Evolutionary conservation across 192 early-diverging fungal species (phyloP), one percentile per base, ranked within the genome.

Genomic region (Coemansia erecta): DNA sequence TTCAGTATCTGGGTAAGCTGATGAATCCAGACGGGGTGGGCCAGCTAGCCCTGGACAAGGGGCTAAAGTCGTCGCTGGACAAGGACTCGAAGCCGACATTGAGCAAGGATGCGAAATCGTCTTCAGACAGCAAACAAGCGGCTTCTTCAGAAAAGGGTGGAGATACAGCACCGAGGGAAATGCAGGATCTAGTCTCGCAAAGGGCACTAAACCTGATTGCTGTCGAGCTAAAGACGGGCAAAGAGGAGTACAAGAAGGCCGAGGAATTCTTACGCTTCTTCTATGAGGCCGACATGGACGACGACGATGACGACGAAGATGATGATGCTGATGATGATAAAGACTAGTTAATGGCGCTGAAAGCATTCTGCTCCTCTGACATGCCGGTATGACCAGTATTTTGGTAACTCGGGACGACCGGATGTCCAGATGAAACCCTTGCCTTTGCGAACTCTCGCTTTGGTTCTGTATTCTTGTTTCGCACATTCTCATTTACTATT

Each of bases 1-100:
- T 97, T n/a, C 93, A 97, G 74, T 83, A 89, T 58, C 82, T 85
- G 60, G 94, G 92, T 8, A 86, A 88, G 55, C 49, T 72, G 22
- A 66, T 66, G 40, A 63, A 58, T 4, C 61, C 60, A 22, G 58
- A 65, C 35, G 86, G 82, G 8, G 62, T 68, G 4, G 78, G 69
- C 24, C 48, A 62, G 8, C 72, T 91, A 11, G 60, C 73, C 17
- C 55, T 83, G 44, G 81, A 81, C 0, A 81, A 88, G 39, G 91
- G 89, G 1, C 40, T 86, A 31, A 65, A 62, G 44, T 11, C 35
- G 8, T 9, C 35, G 10, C 35, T 37, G 10, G 35, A 37, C 35
- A 37, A 37, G 35, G 35, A 37, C 35, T 37, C 35, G 35, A 37
- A 37, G 35, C 10, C 35, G 6, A 10, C 35, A 9, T 3, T 9